Evolutionary conservation across 1,284 basidiomycete genomes (phyloP).

Genomic region (Anthracocystis panici-leucophaei): DNA sequence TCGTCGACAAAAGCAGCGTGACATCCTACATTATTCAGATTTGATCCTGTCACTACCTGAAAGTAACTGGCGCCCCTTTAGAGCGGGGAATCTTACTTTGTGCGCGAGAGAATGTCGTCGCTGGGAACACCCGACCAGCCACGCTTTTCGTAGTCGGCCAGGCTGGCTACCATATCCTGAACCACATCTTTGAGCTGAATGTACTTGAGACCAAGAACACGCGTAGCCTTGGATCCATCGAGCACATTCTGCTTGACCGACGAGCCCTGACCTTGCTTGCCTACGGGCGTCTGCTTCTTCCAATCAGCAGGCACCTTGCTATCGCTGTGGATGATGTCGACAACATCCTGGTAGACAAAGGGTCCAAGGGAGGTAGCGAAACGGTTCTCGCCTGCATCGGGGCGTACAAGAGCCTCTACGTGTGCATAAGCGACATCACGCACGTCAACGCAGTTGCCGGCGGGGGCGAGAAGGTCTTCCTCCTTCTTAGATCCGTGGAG

Average conservation of each 20-base stretch:
- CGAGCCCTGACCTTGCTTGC: constrained; percentile 45
- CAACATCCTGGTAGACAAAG: constrained; percentile 53
- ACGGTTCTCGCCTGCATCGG: constrained; percentile 76
- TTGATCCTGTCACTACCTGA: too few species aligned
- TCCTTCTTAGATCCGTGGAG: constrained; percentile 70
- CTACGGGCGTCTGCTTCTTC: constrained; percentile 58
- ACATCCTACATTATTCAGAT: too few species aligned
- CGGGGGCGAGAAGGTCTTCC: constrained; percentile 50
- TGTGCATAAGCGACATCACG: constrained; percentile 77
- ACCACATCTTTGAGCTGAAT: constrained; percentile 71
- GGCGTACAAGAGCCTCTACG: constrained; percentile 73
- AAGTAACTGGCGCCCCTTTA: too few species aligned
- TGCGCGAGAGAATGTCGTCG: constrained; percentile 36
- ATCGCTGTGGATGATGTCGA: constrained; percentile 55
- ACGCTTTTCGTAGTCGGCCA: constrained; percentile 57
- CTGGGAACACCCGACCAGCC: constrained; percentile 55
- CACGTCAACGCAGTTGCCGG: constrained; percentile 75
- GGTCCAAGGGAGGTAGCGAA: constrained; percentile 67
- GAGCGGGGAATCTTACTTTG: constrained; percentile 12
- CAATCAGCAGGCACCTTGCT: constrained; percentile 48
- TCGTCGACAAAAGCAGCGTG: too few species aligned
- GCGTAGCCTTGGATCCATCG: constrained; percentile 70
- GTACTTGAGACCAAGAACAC: constrained; percentile 73
- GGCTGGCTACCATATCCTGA: constrained; percentile 46
- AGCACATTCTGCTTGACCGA: constrained; percentile 58